phyloP scores from a whole-genome alignment of 2,329 filamentous ascomycete species.

The Pestalotiopsis sp. region DNA sequence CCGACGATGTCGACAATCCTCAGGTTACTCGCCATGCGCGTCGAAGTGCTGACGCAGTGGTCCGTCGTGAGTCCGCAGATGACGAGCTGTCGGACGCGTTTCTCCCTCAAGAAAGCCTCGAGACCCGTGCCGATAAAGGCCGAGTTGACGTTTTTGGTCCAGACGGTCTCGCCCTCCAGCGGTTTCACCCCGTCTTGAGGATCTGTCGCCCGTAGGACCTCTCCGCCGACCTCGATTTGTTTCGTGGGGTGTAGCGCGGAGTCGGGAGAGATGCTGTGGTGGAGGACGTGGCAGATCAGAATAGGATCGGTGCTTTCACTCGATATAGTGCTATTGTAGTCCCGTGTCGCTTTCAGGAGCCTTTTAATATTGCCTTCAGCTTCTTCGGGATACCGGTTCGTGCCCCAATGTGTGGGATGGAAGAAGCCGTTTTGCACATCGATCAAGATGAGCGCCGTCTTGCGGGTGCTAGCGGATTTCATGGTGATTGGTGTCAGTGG shows the following conservation, averaged over 20 bases:
- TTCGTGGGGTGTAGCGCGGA: conserved; percentile 39
- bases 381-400: conserved; percentile 42
- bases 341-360: conserved; percentile 35
- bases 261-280: conserved; percentile 37
- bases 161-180: conserved; percentile 36
- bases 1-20: conserved; percentile 37
- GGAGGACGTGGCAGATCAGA: conserved; percentile 47
- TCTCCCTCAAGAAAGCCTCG: conserved; percentile 35
- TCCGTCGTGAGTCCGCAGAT: conserved; percentile 48
- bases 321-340: conserved; percentile 17
- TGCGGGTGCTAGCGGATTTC: conserved; percentile 21
- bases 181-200: conserved; percentile 26
- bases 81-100: conserved; percentile 39
- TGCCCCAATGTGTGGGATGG: conserved; percentile 40
- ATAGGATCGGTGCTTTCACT: conserved; percentile 18
- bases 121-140: conserved; percentile 47
- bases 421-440: conserved; percentile 48
- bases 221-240: conserved; percentile 23
- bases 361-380: conserved; percentile 44
- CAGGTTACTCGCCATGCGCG: conserved; percentile 49
- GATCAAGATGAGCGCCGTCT: conserved; percentile 48
- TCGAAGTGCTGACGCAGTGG: conserved; percentile 51
- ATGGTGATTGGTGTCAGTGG: conserved; percentile 12
- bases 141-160: conserved; percentile 48
- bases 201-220: conserved; percentile 33